Conservation (phyloP, 495 filamentous ascomycete species). For the Acidomyces sp. region DNA sequence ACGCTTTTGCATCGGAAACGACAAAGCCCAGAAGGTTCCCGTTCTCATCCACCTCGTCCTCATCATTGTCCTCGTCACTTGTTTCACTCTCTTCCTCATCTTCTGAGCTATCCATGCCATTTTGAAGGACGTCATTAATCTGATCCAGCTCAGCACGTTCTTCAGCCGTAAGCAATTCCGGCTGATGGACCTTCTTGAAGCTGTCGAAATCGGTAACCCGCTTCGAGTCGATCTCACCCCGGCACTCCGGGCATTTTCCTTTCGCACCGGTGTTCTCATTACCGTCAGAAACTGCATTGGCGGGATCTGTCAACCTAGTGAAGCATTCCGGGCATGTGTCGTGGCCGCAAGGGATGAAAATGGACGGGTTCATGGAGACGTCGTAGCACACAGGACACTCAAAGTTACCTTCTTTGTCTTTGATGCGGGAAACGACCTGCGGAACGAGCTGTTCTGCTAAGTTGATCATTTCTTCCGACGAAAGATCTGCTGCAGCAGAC, state of each 20-base stretch:
- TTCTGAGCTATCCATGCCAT: slow-evolving; percentile 13
- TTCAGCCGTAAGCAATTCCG: slow-evolving; percentile 26
- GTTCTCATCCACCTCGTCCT: slow-evolving; percentile 21
- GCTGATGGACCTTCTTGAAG: slow-evolving; percentile 66
- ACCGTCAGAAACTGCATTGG: slow-evolving; percentile 40
- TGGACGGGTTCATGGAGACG: slow-evolving; percentile 56
- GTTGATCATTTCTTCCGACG: slow-evolving; percentile 44
- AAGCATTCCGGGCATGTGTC: slow-evolving; percentile 70
- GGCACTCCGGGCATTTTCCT: slow-evolving; percentile 66
- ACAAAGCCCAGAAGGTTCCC: slow-evolving; percentile 29
- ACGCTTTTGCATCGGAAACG: slow-evolving; percentile 33
- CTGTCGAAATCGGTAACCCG: slow-evolving; percentile 59
- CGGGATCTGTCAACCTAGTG: slow-evolving; percentile 53
- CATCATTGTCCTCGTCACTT: slow-evolving; percentile 24
- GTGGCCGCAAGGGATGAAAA: slow-evolving; percentile 81
- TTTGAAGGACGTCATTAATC: slow-evolving; percentile 20
- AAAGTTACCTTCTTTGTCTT: slow-evolving; percentile 37
- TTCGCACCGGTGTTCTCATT: slow-evolving; percentile 31
- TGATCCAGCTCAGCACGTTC: slow-evolving; percentile 22
- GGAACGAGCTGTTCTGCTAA: slow-evolving; percentile 51
- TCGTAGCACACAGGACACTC: slow-evolving; percentile 76
- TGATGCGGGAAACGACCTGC: slow-evolving; percentile 56
- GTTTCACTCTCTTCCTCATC: slow-evolving; percentile 19
- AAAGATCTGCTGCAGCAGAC: slow-evolving; percentile 36
- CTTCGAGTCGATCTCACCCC: slow-evolving; percentile 45